Percentiles rank a stretch among this genome's conserved stretches.
Evolutionary conservation across 768 basidiomycete species (phyloP).

Genomic region (Hortiboletus campestris): DNA sequence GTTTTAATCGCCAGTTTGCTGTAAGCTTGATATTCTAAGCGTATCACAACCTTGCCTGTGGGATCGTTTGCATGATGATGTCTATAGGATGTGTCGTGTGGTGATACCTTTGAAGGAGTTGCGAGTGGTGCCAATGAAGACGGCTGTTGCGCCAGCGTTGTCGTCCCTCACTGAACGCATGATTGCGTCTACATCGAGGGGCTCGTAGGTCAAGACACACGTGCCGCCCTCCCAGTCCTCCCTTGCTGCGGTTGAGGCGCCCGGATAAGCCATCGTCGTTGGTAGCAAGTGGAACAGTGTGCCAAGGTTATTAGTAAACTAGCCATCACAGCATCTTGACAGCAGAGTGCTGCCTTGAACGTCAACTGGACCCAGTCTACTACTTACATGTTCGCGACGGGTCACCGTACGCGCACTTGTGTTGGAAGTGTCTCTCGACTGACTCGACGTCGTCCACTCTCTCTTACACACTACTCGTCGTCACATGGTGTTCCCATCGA

Average conservation of each 20-base stretch:
- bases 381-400: slow-evolving; percentile 19
- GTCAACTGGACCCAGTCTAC: not conserved
- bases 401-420: slow-evolving; percentile 1
- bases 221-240: slow-evolving; percentile 22
- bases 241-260: slow-evolving; percentile 26
- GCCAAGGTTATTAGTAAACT: too few relatives aligned
- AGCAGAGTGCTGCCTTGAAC: not conserved
- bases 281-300: too few relatives aligned
- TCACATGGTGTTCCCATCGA: slow-evolving; percentile 45
- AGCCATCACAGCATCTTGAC: not conserved
- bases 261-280: slow-evolving; percentile 25
- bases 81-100: not conserved
- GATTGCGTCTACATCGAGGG: too few relatives aligned
- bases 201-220: too few relatives aligned
- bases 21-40: slow-evolving; percentile 82
- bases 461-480: not conserved
- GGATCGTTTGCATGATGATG: slow-evolving; percentile 6
- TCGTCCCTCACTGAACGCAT: slow-evolving; percentile 62
- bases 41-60: slow-evolving; percentile 66
- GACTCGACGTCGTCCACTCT: slow-evolving; percentile 2
- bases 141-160: slow-evolving; percentile 66
- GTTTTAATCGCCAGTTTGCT: slow-evolving; percentile 78
- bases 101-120: slow-evolving; percentile 75
- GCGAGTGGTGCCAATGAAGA: slow-evolving; percentile 85
- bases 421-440: slow-evolving; percentile 2